Conservation (phyloP, 495 filamentous ascomycete genomes). For the Chaetomidium leptoderma region DNA sequence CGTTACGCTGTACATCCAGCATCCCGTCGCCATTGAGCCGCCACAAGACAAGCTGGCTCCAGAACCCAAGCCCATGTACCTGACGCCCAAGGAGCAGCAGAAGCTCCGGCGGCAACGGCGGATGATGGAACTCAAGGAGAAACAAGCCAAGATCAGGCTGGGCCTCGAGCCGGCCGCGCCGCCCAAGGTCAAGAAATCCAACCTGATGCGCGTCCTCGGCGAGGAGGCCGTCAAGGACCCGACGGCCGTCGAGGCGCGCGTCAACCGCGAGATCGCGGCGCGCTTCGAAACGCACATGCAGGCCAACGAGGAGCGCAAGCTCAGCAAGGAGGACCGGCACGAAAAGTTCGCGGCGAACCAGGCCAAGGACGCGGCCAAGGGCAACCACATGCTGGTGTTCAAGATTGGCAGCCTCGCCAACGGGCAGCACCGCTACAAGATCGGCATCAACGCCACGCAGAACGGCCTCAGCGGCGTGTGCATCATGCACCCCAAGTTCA, state of each 20-base stretch:
- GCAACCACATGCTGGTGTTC: slow-evolving; percentile 79
- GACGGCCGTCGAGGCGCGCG: slow-evolving; percentile 91
- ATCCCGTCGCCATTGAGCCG: slow-evolving; percentile 86
- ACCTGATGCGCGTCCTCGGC: slow-evolving; percentile 95
- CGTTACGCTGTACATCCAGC: slow-evolving; percentile 84
- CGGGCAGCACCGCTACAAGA: slow-evolving; percentile 87
- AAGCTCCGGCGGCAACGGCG: slow-evolving; percentile 88
- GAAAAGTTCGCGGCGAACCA: slow-evolving; percentile 83
- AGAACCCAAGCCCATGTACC: slow-evolving; percentile 81
- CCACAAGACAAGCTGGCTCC: slow-evolving; percentile 81
- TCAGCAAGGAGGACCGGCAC: slow-evolving; percentile 83
- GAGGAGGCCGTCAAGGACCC: slow-evolving; percentile 97
- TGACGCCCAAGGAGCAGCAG: slow-evolving; percentile 84
- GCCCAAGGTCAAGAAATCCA: slow-evolving; percentile 91
- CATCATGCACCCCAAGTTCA: slow-evolving; percentile 82
- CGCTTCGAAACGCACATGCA: slow-evolving; percentile 70
- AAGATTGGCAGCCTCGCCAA: slow-evolving; percentile 83
- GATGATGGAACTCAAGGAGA: slow-evolving; percentile 88
- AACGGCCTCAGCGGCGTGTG: slow-evolving; percentile 79
- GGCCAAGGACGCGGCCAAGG: slow-evolving; percentile 80
- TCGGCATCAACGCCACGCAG: slow-evolving; percentile 87
- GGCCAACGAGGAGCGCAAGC: slow-evolving; percentile 79
- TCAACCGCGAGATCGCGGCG: slow-evolving; percentile 84
- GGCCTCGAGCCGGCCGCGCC: slow-evolving; percentile 84
- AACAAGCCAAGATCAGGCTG: slow-evolving; percentile 90